These are phyloP conservation scores for Gillenia trifoliata DNA, from an alignment of 306 rosid species.

Conservation along the genomic window DNA sequence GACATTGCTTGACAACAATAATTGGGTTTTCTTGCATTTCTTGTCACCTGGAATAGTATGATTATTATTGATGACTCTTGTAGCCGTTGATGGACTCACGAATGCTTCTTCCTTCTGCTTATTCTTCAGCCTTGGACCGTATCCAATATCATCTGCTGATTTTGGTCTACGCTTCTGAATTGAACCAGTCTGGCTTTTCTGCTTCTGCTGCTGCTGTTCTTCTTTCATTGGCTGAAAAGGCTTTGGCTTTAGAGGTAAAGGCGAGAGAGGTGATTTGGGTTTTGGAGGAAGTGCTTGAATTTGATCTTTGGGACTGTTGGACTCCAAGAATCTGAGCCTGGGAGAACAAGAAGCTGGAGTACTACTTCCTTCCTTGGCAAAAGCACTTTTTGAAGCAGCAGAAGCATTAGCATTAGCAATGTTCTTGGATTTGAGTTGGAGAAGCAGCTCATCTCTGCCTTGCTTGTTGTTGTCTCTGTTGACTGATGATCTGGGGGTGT, in stretches of 20 bases:
- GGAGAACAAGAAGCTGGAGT: slow-evolving; percentile 32
- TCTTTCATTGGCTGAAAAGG: slow-evolving; percentile 5
- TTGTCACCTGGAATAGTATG: slow-evolving; percentile 26
- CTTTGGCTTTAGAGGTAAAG: not conserved
- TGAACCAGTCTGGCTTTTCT: slow-evolving; percentile 5
- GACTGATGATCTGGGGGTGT: slow-evolving; percentile 24
- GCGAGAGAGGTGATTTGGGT: not conserved
- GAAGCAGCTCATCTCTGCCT: slow-evolving; percentile 26
- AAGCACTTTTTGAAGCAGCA: slow-evolving; percentile 15
- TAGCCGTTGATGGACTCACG: slow-evolving; percentile 43
- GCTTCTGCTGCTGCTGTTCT: slow-evolving; percentile 20
- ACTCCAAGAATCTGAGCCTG: slow-evolving; percentile 36
- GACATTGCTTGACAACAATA: slow-evolving; percentile 29
- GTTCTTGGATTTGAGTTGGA: slow-evolving; percentile 37
- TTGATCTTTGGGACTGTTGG: slow-evolving; percentile 40
- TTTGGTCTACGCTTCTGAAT: slow-evolving; percentile 19
- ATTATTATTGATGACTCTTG: slow-evolving; percentile 22
- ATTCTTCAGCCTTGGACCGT: slow-evolving; percentile 43
- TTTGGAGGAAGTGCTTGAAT: slow-evolving; percentile 21
- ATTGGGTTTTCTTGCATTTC: slow-evolving; percentile 48
- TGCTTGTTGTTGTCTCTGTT: slow-evolving; percentile 33
- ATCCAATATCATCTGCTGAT: slow-evolving; percentile 32
- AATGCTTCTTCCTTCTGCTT: slow-evolving; percentile 70
- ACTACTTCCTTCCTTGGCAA: slow-evolving; percentile 27
- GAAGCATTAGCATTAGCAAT: not conserved